phyloP scores from a whole-genome alignment of 441 rosid genomes.

The Adansonia madagascariensis region DNA sequence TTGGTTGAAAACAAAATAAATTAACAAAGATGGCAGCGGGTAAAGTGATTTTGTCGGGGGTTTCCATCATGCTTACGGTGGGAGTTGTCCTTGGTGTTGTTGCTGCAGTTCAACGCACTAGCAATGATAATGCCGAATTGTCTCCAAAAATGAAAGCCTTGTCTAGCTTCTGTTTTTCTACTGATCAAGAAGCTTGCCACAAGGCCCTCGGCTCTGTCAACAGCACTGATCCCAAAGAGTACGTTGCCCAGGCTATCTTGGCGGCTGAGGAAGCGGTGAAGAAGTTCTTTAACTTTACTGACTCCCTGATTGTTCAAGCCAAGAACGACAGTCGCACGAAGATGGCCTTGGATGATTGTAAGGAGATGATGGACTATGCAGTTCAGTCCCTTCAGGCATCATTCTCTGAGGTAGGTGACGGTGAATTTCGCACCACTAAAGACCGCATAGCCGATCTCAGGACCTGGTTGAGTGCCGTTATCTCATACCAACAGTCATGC shows the following conservation, averaged over 20 bases:
- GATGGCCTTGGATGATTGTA: constrained; percentile 69
- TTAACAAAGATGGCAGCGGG: constrained; percentile 38
- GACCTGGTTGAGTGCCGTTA: constrained; percentile 67
- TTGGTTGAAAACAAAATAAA: neutral
- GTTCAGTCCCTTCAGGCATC: constrained; percentile 50
- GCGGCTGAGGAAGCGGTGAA: constrained; percentile 46
- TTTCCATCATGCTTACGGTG: constrained; percentile 64
- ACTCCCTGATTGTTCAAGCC: constrained; percentile 31
- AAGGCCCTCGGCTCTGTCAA: constrained; percentile 51
- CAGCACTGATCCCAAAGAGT: constrained; percentile 61
- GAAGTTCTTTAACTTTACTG: constrained; percentile 44
- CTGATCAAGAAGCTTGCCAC: constrained; percentile 65
- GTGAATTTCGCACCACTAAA: constrained; percentile 36
- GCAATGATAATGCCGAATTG: constrained; percentile 14
- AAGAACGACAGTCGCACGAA: constrained; percentile 35
- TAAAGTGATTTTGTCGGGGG: constrained; percentile 48
- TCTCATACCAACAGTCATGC: constrained; percentile 67
- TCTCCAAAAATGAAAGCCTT: constrained; percentile 68
- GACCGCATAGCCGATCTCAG: constrained; percentile 53
- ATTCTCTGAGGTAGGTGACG: constrained; percentile 41
- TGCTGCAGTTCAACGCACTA: constrained; percentile 36
- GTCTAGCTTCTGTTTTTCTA: constrained; percentile 55
- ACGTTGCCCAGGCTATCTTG: constrained; percentile 46
- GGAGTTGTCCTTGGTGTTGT: constrained; percentile 63
- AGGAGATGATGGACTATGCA: constrained; percentile 52